phyloP scores from a whole-genome alignment of 1,284 basidiomycete species.

The Mycocalia duriaeana region DNA sequence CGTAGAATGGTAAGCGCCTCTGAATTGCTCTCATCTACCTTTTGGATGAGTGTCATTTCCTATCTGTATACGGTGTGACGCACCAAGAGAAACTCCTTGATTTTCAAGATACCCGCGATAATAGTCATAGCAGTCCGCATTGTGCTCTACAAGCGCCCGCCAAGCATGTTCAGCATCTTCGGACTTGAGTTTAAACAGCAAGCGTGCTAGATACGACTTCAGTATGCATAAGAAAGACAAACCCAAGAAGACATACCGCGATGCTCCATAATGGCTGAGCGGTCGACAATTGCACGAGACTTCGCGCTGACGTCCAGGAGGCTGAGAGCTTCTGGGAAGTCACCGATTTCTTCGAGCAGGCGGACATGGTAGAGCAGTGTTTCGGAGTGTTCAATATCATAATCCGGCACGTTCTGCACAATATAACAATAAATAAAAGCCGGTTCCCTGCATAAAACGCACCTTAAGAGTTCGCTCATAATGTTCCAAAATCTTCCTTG shows the following conservation, averaged over 20 bases:
- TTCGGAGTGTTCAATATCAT: constrained; percentile 86
- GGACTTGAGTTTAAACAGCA: constrained; percentile 62
- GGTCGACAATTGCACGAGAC: constrained; percentile 65
- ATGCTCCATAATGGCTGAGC: constrained; percentile 64
- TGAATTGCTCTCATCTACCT: constrained; percentile 46
- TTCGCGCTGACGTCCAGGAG: constrained; percentile 66
- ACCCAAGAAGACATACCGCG: constrained; percentile 55
- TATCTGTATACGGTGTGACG: constrained; percentile 13
- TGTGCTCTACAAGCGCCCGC: constrained; percentile 77
- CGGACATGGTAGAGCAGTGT: constrained; percentile 78
- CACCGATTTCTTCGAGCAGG: constrained; percentile 74
- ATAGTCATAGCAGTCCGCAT: constrained; percentile 81
- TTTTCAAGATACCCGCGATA: constrained; percentile 72
- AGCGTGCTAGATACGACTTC: constrained; percentile 46
- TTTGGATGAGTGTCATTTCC: constrained; percentile 7
- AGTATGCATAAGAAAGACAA: not conserved
- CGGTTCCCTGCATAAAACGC: constrained; percentile 11
- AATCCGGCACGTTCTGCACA: constrained; percentile 64
- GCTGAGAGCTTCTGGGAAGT: constrained; percentile 55
- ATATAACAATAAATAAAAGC: not conserved
- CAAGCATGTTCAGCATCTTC: constrained; percentile 78
- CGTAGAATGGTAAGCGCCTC: constrained; percentile 56
- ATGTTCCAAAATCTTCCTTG: constrained; percentile 71
- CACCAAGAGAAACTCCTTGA: constrained; percentile 65
- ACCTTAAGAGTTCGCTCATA: constrained; percentile 65